Conservation (phyloP, 2,329 filamentous ascomycete species). For the Cladophialophora yegresii region DNA sequence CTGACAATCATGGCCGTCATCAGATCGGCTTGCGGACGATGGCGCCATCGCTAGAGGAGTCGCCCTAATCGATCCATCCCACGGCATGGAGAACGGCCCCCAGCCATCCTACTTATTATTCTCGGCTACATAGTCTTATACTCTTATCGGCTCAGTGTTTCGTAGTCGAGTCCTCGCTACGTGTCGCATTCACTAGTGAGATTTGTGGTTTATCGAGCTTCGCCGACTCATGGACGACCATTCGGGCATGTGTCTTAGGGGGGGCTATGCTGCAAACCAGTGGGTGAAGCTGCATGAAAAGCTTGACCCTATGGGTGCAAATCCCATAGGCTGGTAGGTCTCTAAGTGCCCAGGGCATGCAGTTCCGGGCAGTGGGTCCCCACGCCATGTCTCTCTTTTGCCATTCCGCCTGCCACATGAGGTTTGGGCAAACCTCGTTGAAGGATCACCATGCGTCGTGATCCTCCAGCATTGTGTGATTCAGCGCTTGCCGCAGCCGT, state of each 20-base stretch:
- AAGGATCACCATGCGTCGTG: neutral
- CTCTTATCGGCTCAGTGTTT: neutral
- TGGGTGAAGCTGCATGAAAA: neutral
- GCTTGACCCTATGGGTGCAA: neutral
- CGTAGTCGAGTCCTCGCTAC: neutral
- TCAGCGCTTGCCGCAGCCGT: neutral
- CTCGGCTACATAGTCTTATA: neutral
- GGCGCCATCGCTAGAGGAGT: conserved; percentile 3
- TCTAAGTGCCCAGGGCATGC: neutral
- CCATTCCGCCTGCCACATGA: neutral
- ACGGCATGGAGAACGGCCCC: neutral
- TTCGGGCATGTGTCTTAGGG: neutral
- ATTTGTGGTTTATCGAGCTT: neutral
- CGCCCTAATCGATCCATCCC: neutral
- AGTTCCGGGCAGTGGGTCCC: neutral
- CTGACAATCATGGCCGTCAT: neutral
- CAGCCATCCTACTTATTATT: neutral
- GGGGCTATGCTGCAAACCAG: neutral
- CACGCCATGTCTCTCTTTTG: neutral
- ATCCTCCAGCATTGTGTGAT: neutral
- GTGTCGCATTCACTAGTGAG: neutral
- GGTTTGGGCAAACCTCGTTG: neutral
- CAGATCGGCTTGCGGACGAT: neutral
- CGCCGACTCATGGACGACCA: neutral
- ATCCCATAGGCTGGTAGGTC: neutral